A percentile compares a stretch with the other conserved stretches of the same genome.
phyloP scores from a whole-genome alignment of 192 early-diverging fungal species.

The Blastocladiella britannica region DNA sequence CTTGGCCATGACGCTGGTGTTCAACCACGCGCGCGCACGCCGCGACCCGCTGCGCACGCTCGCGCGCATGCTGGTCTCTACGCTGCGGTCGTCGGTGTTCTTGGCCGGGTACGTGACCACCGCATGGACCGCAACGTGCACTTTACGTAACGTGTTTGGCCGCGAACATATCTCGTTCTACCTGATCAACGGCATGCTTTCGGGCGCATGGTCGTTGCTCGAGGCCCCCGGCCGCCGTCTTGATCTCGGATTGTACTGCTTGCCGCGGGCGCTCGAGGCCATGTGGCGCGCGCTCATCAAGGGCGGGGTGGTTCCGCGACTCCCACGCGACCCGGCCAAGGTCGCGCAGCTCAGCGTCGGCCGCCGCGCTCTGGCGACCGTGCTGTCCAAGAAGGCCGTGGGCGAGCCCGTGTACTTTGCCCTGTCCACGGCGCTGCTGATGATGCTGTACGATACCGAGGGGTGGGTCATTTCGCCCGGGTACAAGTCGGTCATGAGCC shows the following conservation, averaged over 20 bases:
- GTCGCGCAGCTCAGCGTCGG: neutral
- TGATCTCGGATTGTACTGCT: slow-evolving; percentile 68
- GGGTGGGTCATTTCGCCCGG: slow-evolving; percentile 43
- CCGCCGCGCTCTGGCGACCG: neutral
- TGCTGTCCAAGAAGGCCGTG: slow-evolving; percentile 6
- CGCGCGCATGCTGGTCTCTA: slow-evolving; percentile 25
- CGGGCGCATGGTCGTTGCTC: slow-evolving; percentile 33
- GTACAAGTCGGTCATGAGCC: slow-evolving; percentile 55
- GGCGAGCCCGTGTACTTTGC: slow-evolving; percentile 56
- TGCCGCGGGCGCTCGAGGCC: slow-evolving; percentile 54
- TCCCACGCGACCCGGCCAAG: slow-evolving; percentile 14
- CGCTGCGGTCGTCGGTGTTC: slow-evolving; percentile 35
- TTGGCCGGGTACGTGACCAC: slow-evolving; percentile 25
- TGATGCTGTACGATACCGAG: slow-evolving; percentile 66
- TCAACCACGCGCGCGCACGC: slow-evolving; percentile 8
- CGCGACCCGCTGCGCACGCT: slow-evolving; percentile 17
- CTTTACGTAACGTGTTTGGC: slow-evolving; percentile 20
- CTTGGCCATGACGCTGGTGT: slow-evolving; percentile 21
- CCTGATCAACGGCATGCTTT: slow-evolving; percentile 24
- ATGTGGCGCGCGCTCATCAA: slow-evolving; percentile 40
- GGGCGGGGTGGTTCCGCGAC: slow-evolving; percentile 28
- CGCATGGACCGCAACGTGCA: slow-evolving; percentile 30
- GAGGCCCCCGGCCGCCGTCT: slow-evolving; percentile 39
- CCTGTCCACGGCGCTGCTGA: slow-evolving; percentile 47
- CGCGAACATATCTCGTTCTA: slow-evolving; percentile 28